Evolutionary conservation across 176 grass and related monocot species (phyloP).

Genomic region (Rhynchospora pubera): DNA sequence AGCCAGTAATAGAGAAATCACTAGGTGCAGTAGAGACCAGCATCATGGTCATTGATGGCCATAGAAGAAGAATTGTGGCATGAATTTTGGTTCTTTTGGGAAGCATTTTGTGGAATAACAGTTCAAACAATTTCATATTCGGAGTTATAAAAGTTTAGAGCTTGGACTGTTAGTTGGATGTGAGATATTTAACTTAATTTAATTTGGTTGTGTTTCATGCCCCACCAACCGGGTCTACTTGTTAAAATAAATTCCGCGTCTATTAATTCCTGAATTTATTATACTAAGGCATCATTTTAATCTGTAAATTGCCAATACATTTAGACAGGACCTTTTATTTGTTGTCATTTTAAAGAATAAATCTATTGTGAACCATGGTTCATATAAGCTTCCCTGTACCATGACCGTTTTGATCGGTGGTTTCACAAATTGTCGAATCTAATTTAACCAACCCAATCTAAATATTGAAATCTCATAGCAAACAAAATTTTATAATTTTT

Average conservation of each 20-base stretch:
- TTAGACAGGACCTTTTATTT: too few species aligned
- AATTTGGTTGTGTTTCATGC: background rate
- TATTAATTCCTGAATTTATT: background rate
- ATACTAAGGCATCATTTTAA: background rate
- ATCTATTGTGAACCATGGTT: too few species aligned
- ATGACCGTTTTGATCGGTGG: too few species aligned
- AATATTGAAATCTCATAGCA: too few species aligned
- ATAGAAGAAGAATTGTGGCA: slow-evolving; percentile 17
- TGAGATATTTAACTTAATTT: background rate
- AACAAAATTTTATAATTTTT: too few species aligned
- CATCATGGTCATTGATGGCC: background rate
- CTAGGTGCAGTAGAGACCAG: slow-evolving; percentile 8
- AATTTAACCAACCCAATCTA: too few species aligned
- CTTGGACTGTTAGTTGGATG: slow-evolving; percentile 20
- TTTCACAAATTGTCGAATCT: too few species aligned
- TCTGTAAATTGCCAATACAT: background rate
- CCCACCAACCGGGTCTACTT: background rate
- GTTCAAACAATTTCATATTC: background rate
- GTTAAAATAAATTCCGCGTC: background rate
- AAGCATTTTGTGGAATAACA: slow-evolving; percentile 10
- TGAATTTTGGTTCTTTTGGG: background rate
- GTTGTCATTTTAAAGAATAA: too few species aligned
- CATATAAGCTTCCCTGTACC: too few species aligned
- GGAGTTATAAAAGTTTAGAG: background rate
- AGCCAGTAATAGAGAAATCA: slow-evolving; percentile 28